Conservation (phyloP, 2,329 filamentous ascomycete species). For the Colletotrichum chlorophyti region DNA sequence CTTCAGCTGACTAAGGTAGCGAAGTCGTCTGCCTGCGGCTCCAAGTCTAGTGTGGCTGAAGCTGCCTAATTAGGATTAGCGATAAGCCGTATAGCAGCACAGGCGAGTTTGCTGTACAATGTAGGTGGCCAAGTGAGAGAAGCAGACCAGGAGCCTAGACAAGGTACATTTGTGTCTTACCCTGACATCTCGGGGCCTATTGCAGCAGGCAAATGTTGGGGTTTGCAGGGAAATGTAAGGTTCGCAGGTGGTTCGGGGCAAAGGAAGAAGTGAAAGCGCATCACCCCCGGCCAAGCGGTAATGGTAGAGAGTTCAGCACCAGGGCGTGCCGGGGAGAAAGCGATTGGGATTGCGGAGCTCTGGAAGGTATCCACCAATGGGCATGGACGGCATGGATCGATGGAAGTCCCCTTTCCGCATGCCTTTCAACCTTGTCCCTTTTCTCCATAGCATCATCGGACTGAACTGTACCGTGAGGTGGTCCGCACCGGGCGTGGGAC, state of each 20-base stretch:
- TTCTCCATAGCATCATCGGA: constrained; percentile 26
- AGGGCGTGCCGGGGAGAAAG: constrained; percentile 3
- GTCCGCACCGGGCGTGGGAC: constrained; percentile 13
- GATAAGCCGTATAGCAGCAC: no score
- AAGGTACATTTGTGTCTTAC: neutral
- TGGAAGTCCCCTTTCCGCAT: constrained; percentile 18
- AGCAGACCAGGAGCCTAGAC: no score
- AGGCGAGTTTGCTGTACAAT: no score
- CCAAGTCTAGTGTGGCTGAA: no score
- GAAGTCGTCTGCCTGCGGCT: no score
- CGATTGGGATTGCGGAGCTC: constrained; percentile 19
- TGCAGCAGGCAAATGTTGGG: neutral
- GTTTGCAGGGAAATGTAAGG: constrained; percentile 20
- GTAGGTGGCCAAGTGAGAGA: no score
- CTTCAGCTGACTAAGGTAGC: no score
- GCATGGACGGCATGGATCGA: neutral
- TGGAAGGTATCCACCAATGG: constrained; percentile 12
- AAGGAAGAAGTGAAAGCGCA: constrained; percentile 29
- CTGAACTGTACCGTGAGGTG: constrained; percentile 20
- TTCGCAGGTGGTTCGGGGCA: constrained; percentile 28
- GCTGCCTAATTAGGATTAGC: no score
- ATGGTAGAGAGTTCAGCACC: neutral
- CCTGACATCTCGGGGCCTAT: neutral
- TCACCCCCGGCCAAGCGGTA: constrained; percentile 29
- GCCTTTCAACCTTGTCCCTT: constrained; percentile 24